phyloP scores from a whole-genome alignment of 2,329 filamentous ascomycete species.

The Stagonosporopsis vannaccii region DNA sequence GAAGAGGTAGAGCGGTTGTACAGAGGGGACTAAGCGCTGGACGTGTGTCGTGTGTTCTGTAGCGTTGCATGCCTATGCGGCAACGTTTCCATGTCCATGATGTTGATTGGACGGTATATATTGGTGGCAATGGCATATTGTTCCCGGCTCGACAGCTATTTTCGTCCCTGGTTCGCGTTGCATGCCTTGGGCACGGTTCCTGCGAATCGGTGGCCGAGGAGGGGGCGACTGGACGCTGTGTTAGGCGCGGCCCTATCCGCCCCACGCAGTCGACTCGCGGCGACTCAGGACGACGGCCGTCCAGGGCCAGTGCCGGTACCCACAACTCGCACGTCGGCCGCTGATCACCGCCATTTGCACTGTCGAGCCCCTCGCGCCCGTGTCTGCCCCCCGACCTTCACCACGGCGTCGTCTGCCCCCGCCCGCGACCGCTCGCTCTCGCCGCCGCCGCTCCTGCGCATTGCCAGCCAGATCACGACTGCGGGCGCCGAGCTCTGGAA shows the following conservation, averaged over 20 bases:
- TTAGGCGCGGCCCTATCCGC: neutral
- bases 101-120: slow-evolving; percentile 3
- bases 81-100: neutral
- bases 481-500: slow-evolving; percentile 59
- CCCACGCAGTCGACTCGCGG: neutral
- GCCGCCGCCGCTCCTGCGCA: slow-evolving; percentile 46
- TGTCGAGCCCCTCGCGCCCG: neutral
- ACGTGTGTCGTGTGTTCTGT: neutral
- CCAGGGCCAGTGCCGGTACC: neutral
- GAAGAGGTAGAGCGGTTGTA: slow-evolving; percentile 66
- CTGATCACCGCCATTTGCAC: slow-evolving; percentile 16
- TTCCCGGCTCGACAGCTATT: neutral
- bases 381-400: neutral
- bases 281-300: slow-evolving; percentile 1
- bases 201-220: neutral
- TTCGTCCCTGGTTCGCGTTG: neutral
- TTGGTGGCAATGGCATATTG: neutral
- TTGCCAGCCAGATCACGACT: slow-evolving; percentile 57
- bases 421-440: slow-evolving; percentile 27
- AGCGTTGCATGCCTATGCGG: slow-evolving; percentile 11
- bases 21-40: neutral
- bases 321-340: slow-evolving; percentile 10
- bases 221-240: neutral
- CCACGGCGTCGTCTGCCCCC: slow-evolving; percentile 35
- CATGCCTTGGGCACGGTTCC: too few species aligned